These are phyloP conservation scores for Scolecobasidium constrictum DNA, from an alignment of 2,329 filamentous ascomycete species.

Conservation along the genomic window DNA sequence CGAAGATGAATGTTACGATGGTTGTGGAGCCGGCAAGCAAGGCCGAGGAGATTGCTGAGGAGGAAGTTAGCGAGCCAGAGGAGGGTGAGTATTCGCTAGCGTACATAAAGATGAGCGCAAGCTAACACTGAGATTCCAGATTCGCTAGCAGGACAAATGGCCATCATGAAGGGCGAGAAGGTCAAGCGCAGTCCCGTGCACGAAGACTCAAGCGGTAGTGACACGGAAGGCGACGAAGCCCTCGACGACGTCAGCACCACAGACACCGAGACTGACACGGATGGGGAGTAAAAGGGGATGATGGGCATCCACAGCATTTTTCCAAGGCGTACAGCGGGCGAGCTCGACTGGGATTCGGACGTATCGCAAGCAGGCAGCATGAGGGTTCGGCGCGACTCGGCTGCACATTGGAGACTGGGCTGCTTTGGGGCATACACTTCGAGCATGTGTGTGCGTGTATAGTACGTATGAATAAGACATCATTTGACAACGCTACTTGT, in stretches of 20 bases:
- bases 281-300: conserved; percentile 28
- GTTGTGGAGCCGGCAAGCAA: conserved; percentile 82
- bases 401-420: too few species aligned
- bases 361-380: too few species aligned
- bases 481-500: too few species aligned
- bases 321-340: too few species aligned
- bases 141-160: conserved; percentile 84
- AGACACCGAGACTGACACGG: conserved; percentile 31
- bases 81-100: conserved; percentile 60
- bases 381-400: too few species aligned
- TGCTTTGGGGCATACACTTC: too few species aligned
- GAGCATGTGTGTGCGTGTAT: too few species aligned
- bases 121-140: conserved; percentile 42
- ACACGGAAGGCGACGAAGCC: conserved; percentile 52
- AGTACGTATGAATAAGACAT: too few species aligned
- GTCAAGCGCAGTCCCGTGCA: conserved; percentile 42
- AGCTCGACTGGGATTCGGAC: too few species aligned
- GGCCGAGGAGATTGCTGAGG: conserved; percentile 66
- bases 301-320: neutral
- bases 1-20: conserved; percentile 80
- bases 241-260: conserved; percentile 42
- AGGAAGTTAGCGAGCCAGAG: conserved; percentile 95
- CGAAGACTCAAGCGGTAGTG: conserved; percentile 52
- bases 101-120: neutral
- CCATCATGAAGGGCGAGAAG: conserved; percentile 63